phyloP scores from a whole-genome alignment of 1,139 yeast species.

The Suhomyces yuchorum region DNA sequence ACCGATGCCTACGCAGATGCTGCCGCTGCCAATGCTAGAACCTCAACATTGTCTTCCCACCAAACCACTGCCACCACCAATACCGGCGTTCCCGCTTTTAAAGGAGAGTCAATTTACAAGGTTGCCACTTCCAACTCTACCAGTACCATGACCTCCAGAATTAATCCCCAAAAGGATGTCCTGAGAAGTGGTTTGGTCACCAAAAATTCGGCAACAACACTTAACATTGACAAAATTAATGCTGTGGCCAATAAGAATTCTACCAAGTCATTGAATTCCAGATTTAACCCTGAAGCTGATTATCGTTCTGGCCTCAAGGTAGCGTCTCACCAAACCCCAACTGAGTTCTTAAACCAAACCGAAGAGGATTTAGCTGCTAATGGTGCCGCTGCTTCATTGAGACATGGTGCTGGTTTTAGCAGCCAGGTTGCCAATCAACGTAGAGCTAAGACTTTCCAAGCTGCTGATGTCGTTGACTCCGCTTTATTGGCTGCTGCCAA shows the following conservation, averaged over 20 bases:
- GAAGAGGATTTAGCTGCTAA: constrained; percentile 42
- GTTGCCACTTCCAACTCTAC: constrained; percentile 49
- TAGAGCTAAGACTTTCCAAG: constrained; percentile 39
- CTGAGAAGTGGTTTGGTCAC: constrained; percentile 49
- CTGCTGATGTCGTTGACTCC: constrained; percentile 51
- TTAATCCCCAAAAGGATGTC: constrained; percentile 46
- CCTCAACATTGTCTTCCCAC: constrained; percentile 13
- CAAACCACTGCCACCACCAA: constrained; percentile 24
- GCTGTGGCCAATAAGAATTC: constrained; percentile 48
- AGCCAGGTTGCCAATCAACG: constrained; percentile 30
- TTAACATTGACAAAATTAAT: constrained; percentile 46
- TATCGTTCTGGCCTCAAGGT: constrained; percentile 44
- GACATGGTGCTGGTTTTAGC: constrained; percentile 32
- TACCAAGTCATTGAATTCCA: constrained; percentile 40
- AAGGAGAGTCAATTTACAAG: constrained; percentile 39
- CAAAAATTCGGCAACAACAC: constrained; percentile 31
- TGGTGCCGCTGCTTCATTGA: constrained; percentile 42
- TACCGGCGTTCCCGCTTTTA: constrained; percentile 41
- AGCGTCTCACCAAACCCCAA: constrained; percentile 20
- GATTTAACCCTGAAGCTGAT: constrained; percentile 49
- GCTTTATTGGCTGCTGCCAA: constrained; percentile 64
- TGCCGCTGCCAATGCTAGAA: constrained; percentile 30
- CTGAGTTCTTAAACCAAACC: constrained; percentile 31
- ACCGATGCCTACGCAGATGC: constrained; percentile 51
- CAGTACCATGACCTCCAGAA: constrained; percentile 49